Base-by-base conservation (phyloP, 208 protist species). In the Ichthyophonus hoferi region DNA sequence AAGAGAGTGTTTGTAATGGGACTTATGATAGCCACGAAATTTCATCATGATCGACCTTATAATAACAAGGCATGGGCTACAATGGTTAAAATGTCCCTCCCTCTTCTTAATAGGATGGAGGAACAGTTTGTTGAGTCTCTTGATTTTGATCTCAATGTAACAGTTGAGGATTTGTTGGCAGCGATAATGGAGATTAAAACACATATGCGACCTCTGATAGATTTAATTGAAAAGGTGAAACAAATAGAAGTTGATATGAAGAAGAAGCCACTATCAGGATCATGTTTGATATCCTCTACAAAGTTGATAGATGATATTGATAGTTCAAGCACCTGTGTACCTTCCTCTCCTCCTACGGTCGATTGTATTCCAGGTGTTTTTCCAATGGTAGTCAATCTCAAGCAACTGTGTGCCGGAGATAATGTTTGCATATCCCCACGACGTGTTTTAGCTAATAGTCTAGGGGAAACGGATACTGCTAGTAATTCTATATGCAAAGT, bases 1-100 rank as follows among this genome's bases (percentile, higher is more conserved):
- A 17, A 42, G 7, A 7, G 81, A 34, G 40, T 85, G 2, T 43
- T 85, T 17, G 24, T 85, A 33, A 85, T 85, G 81, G 40, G 35
- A 12, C 17, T 85, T 7, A 14, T 85, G 39, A 31, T 50, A 12
- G 81, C 81, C 39, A 37, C 81, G 14, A 85, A 85, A 37, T 85
- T 85, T 50, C 24, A 85, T 0, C 35, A 58, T 38, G 81, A 85
- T 58, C 81, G 81, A 31, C 81, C 81, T 34, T 85, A 85, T 35
- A 38, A 85, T 35, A 85, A 85, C 81, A 85, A 85, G 81, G 81
- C 81, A 3, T 85, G 81, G 81, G 81, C 81, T 31, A 40, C n/a
- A 12, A 37, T 85, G 7, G 38, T 38, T 14, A 85, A 85, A 17
- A 41, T 85, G n/a, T 3, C 81, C 17, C 40, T 85, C 7, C 35